Conservation (phyloP, 164 flowering plant species). For the Sextonia rubra region DNA sequence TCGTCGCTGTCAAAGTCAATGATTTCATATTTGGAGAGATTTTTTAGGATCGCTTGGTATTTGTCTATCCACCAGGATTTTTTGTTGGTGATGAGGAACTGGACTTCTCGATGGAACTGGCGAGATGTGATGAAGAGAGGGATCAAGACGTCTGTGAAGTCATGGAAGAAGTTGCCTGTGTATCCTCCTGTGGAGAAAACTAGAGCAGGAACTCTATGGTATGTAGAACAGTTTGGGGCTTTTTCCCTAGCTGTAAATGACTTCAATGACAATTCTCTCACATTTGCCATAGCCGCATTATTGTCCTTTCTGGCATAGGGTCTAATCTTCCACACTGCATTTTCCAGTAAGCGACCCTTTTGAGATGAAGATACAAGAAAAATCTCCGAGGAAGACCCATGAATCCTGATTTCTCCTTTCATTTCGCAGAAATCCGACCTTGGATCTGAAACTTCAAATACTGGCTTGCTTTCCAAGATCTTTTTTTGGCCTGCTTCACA, state of each 20-base stretch:
- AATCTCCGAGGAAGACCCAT: conserved; percentile 32
- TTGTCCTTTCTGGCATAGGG: conserved; percentile 62
- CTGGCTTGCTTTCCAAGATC: conserved; percentile 5
- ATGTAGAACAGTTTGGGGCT: conserved; percentile 10
- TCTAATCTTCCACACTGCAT: conserved; percentile 34
- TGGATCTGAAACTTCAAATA: conserved; percentile 23
- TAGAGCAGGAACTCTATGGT: conserved; percentile 19
- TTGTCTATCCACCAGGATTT: conserved; percentile 21
- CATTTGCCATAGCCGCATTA: conserved; percentile 22
- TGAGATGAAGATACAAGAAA: conserved; percentile 16
- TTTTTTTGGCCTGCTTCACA: background rate
- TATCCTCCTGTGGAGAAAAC: conserved; percentile 27
- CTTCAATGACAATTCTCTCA: conserved; percentile 29
- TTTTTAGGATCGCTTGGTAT: conserved; percentile 12
- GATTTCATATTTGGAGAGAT: conserved; percentile 14
- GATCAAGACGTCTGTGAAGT: conserved; percentile 24
- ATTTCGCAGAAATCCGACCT: conserved; percentile 39
- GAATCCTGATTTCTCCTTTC: conserved; percentile 37
- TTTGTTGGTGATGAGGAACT: conserved; percentile 20
- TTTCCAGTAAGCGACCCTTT: background rate
- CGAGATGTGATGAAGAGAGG: conserved; percentile 32
- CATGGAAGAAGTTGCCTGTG: conserved; percentile 28
- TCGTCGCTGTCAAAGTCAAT: conserved; percentile 18
- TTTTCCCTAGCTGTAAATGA: background rate
- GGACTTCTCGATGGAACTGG: conserved; percentile 16